Percentiles rank a stretch among this genome's conserved stretches.
phyloP scores from a whole-genome alignment of 495 filamentous ascomycete genomes.

The Aspergillus bertholletiae region DNA sequence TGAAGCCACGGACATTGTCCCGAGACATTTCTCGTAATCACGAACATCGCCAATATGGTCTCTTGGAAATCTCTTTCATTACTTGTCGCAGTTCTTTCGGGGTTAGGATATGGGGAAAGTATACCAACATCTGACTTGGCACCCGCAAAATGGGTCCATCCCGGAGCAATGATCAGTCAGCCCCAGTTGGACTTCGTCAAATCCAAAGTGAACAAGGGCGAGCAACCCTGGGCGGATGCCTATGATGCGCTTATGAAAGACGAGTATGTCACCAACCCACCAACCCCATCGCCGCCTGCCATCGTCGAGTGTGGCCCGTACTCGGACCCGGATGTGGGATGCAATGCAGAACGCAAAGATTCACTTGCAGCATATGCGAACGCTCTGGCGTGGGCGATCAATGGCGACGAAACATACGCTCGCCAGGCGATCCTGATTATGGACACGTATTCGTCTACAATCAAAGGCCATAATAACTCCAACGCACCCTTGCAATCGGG shows the following conservation, averaged over 20 bases:
- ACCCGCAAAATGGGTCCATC: not conserved
- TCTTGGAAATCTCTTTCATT: too few species aligned
- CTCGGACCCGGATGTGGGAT: constrained; percentile 21
- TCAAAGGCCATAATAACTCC: constrained; percentile 21
- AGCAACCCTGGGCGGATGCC: not conserved
- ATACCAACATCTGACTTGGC: too few species aligned
- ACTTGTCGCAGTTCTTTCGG: too few species aligned
- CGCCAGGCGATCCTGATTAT: constrained; percentile 22
- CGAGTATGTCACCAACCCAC: not conserved
- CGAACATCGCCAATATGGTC: too few species aligned
- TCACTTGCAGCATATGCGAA: constrained; percentile 26
- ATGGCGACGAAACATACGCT: constrained; percentile 14
- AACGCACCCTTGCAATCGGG: constrained; percentile 26
- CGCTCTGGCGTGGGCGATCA: constrained; percentile 21
- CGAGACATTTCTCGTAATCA: too few species aligned
- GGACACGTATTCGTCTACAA: constrained; percentile 19
- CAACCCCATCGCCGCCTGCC: constrained; percentile 2
- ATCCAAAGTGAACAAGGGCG: not conserved
- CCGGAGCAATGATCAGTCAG: not conserved
- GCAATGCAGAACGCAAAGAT: constrained; percentile 22
- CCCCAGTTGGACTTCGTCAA: not conserved
- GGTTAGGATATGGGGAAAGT: too few species aligned
- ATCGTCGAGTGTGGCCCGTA: constrained; percentile 23
- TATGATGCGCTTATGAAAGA: not conserved
- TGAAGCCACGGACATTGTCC: too few species aligned